Base-by-base conservation (phyloP, 2,329 filamentous ascomycete species). In the Fusarium sp. region DNA sequence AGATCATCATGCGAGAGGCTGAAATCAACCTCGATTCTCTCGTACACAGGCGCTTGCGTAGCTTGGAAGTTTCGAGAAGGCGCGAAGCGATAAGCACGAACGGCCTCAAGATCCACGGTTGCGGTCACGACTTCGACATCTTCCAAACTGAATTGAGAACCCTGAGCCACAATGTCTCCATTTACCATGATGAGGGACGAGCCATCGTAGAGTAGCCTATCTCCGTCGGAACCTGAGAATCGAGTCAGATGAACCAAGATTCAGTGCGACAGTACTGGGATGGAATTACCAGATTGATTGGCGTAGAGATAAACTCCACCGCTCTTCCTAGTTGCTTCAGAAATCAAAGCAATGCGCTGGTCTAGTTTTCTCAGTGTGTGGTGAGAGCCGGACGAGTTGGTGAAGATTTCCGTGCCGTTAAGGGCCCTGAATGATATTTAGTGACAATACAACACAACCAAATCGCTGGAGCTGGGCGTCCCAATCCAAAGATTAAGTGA, bases 361-460 rank as follows among this genome's bases (percentile, higher is more conserved):
- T 90, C 81, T 1, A 94, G 84, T 76, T 94, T 94, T 18, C 89
- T 82, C 10, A 93, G 79, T 70, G 89, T 86, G 18, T 75, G 74
- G n/a, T 80, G 78, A 13, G 73, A 76, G 17, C 74, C 65, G 1
- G 57, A 66, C 9, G 85, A 88, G 77, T 95, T 95, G 10, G 88
- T 88, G 66, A 92, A 86, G 56, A 94, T 89, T 74, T 93, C 92
- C 7, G 89, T 88, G 6, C 93, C 92, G 72, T 90, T 85, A 3
- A 74, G 40, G 2, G 64, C 58, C 69, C 62, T 66, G 4, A 5
- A 15, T 9, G 4, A 17, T 14, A 5, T 14, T 65, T 2, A 64
- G 28, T 2, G 11, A 55, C 20, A 8, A 22, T 26, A 0, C 10
- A 9, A 11, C 5, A 8, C 20, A 31, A 31, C 2, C 1, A 14